Conservation (phyloP, 176 grass and related monocot species). For the Cymbopogon citratus region DNA sequence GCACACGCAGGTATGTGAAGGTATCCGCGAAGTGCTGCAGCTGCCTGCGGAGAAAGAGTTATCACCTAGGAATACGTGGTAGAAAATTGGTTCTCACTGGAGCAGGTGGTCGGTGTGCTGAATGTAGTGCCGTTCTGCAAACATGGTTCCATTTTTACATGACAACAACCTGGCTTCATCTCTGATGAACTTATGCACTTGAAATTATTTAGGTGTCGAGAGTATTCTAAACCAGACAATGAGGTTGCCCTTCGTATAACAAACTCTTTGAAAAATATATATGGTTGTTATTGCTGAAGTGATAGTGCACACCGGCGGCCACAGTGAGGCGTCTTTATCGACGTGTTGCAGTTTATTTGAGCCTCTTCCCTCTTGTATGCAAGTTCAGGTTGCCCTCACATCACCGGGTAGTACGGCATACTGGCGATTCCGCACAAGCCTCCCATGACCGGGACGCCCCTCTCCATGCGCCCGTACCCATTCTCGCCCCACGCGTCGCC, state of each 20-base stretch:
- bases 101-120: background rate
- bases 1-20: background rate
- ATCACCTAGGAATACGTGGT: conserved; percentile 6
- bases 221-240: background rate
- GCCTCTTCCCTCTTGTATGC: no score
- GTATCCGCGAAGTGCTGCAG: background rate
- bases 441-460: background rate
- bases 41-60: background rate
- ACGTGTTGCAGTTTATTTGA: background rate
- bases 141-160: background rate
- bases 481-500: background rate
- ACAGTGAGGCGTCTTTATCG: background rate
- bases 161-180: background rate
- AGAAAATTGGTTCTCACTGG: background rate
- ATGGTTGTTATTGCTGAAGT: background rate
- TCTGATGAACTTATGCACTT: background rate
- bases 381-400: background rate
- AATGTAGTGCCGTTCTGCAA: background rate
- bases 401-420: background rate
- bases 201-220: background rate
- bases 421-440: conserved; percentile 17
- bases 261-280: background rate
- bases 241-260: background rate
- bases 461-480: conserved; percentile 1
- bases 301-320: background rate